Base-by-base conservation (phyloP, 2,329 filamentous ascomycete genomes). In the Calonectria pteridis region DNA sequence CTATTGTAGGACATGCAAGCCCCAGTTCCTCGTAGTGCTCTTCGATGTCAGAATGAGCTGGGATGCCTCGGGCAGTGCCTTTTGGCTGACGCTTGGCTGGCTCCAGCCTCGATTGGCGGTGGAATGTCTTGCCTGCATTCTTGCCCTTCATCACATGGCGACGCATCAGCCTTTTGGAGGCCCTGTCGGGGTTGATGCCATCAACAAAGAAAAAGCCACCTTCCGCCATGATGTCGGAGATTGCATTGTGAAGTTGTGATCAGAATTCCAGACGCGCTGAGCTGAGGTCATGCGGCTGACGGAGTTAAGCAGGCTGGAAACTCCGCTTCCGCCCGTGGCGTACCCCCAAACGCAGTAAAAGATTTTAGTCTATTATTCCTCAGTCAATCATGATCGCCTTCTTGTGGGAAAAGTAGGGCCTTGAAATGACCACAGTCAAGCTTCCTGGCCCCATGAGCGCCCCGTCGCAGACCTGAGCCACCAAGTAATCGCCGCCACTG, bases 151-250 rank as follows among this genome's bases (percentile, higher is more conserved):
- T 79, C 6, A 78, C 77, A 71, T 79, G 77, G 18, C 71, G 71
- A 26, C 75, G 75, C 68, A 77, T 70, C 14, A 72, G 85, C 40
- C 83, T 73, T 59, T 73, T 76, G n/a, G 75, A 71, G n/a, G 58
- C 64, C 26, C 40, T 66, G 53, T 74, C 75, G 20, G 67, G 53
- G 4, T 76, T 26, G 58, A 62, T 35, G 51, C 69, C 73, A 58
- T 77, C 72, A 1, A 77, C 55, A 28, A 77, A 77, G 46, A 68
- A 53, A 33, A 76, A 77, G 37, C 43, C 33, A 5, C 67, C 31
- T 5, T 43, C 51, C 43, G 62, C 63, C 10, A 23, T 40, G 33
- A 26, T 20, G n/a, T 5, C 14, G 6, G 11, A n/a, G 13, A 28
- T 40, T 59, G 55, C 16, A 14, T 13, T 10, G 2, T 28, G 14